These are phyloP conservation scores for Petrea volubilis DNA, from an alignment of 257 asterid genomes.

Conservation along the genomic window DNA sequence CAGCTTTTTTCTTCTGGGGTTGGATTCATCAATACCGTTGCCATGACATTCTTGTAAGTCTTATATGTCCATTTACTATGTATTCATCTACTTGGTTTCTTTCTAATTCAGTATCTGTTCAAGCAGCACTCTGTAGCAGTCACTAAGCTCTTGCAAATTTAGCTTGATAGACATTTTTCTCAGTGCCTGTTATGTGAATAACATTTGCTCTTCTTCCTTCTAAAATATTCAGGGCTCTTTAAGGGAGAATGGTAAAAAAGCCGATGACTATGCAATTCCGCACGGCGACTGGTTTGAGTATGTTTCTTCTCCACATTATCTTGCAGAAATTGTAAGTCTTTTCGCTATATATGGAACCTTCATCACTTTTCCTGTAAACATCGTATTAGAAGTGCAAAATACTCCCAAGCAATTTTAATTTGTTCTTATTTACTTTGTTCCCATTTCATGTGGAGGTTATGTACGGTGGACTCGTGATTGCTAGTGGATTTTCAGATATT, in stretches of 20 bases:
- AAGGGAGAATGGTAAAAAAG: slow-evolving; percentile 47
- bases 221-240: slow-evolving; percentile 59
- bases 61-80: neutral
- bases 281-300: slow-evolving; percentile 89
- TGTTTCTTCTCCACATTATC: slow-evolving; percentile 93
- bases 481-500: slow-evolving; percentile 70
- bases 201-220: neutral
- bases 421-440: neutral
- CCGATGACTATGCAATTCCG: slow-evolving; percentile 58
- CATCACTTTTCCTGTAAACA: neutral
- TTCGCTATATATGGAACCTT: slow-evolving; percentile 1
- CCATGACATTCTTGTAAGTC: slow-evolving; percentile 81
- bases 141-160: too few relatives aligned
- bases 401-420: neutral
- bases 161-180: neutral
- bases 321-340: slow-evolving; percentile 79
- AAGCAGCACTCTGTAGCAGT: too few relatives aligned
- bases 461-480: slow-evolving; percentile 77
- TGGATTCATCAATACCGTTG: slow-evolving; percentile 81
- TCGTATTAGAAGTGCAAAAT: neutral
- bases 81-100: neutral
- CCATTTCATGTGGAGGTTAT: slow-evolving; percentile 56
- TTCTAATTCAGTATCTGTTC: neutral
- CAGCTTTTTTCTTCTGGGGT: slow-evolving; percentile 66
- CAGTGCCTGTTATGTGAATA: slow-evolving; percentile 1